These are phyloP conservation scores for Funneliformis caledonium DNA, from an alignment of 371 early-diverging fungal species.

Conservation along the genomic window DNA sequence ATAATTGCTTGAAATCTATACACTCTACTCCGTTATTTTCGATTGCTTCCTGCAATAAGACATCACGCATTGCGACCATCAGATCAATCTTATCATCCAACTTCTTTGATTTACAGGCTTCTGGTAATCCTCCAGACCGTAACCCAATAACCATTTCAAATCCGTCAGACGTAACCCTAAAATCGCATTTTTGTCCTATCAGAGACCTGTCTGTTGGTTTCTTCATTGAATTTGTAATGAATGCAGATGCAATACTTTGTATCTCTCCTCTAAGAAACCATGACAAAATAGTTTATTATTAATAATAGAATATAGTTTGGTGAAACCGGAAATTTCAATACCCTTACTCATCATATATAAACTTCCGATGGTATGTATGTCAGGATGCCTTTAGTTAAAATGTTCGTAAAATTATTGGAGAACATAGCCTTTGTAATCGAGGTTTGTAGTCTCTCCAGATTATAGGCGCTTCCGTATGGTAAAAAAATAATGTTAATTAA, in stretches of 20 bases:
- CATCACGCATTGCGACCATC: slow-evolving; percentile 17
- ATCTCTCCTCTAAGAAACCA: slow-evolving; percentile 16
- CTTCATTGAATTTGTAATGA: slow-evolving; percentile 10
- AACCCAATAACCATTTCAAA: slow-evolving; percentile 32
- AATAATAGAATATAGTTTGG: background rate
- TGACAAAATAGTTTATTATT: slow-evolving; percentile 9
- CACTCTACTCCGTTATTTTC: slow-evolving; percentile 14
- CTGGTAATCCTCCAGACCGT: slow-evolving; percentile 15
- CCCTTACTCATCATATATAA: slow-evolving; percentile 32
- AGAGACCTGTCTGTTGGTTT: slow-evolving; percentile 27
- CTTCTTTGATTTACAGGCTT: slow-evolving; percentile 33
- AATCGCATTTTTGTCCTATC: slow-evolving; percentile 35
- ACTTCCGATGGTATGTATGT: background rate
- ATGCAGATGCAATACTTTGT: slow-evolving; percentile 11
- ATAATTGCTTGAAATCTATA: slow-evolving; percentile 5
- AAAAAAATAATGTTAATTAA: background rate
- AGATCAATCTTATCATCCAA: slow-evolving; percentile 33
- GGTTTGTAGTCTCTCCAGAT: background rate
- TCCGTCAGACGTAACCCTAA: background rate
- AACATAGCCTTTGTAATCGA: background rate
- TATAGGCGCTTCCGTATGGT: background rate
- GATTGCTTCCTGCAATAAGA: slow-evolving; percentile 25
- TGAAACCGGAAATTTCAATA: background rate
- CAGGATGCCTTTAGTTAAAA: slow-evolving; percentile 26
- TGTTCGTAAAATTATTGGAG: slow-evolving; percentile 21